phyloP scores from a whole-genome alignment of 768 basidiomycete genomes.

The Mycena rebaudengoi region DNA sequence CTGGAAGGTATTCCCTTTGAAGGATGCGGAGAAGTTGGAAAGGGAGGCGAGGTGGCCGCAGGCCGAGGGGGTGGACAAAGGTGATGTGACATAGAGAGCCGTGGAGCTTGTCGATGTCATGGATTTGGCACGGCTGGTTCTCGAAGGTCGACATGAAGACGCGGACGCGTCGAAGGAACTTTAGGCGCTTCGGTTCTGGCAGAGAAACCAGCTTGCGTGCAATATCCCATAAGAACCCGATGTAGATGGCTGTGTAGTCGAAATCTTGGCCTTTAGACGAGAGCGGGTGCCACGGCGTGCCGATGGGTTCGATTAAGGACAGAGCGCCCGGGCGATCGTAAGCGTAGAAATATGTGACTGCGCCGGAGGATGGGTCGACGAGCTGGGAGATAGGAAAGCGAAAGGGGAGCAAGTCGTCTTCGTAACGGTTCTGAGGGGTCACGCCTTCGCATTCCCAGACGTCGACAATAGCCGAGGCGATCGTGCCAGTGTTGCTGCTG shows the following conservation, averaged over 20 bases:
- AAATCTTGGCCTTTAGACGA: neutral
- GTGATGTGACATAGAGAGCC: no score
- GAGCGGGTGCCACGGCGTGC: neutral
- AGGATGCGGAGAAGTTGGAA: no score
- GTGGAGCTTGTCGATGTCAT: no score
- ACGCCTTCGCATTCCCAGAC: slow-evolving; percentile 36
- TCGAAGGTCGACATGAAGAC: neutral
- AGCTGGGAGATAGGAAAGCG: neutral
- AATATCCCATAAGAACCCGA: neutral
- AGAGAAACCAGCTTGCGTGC: neutral
- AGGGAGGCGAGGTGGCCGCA: no score
- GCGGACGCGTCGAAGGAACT: slow-evolving; percentile 26
- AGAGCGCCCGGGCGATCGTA: neutral
- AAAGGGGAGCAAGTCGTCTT: slow-evolving; percentile 41
- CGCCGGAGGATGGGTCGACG: neutral
- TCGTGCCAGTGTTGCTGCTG: slow-evolving; percentile 41
- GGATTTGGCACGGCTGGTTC: neutral
- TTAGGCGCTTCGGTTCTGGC: slow-evolving; percentile 25
- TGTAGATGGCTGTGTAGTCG: neutral
- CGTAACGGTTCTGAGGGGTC: slow-evolving; percentile 30
- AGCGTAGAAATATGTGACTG: neutral
- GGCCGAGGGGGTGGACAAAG: no score
- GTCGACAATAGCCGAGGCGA: slow-evolving; percentile 37
- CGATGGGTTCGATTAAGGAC: neutral
- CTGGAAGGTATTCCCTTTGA: neutral